Evolutionary conservation across 2,329 filamentous ascomycete genomes (phyloP).

Genomic region (Colletotrichum gigasporum): DNA sequence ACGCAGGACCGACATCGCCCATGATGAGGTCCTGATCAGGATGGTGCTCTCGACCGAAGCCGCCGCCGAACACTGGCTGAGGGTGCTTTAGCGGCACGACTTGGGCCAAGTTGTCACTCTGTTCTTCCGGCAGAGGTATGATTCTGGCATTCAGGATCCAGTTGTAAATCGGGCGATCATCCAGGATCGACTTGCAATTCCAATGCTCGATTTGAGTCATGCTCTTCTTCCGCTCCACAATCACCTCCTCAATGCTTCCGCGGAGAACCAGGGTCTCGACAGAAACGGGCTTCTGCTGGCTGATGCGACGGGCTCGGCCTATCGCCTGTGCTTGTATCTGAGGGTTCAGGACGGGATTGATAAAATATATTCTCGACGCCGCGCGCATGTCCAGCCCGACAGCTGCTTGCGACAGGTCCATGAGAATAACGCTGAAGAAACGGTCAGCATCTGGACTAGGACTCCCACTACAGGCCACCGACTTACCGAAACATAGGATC

Average conservation of each 20-base stretch:
- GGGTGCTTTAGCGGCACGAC: slow-evolving; percentile 56
- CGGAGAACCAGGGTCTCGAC: slow-evolving; percentile 88
- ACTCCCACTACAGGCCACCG: background rate
- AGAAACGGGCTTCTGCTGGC: slow-evolving; percentile 79
- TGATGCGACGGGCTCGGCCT: slow-evolving; percentile 88
- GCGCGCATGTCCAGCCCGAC: slow-evolving; percentile 87
- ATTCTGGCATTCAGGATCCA: slow-evolving; percentile 67
- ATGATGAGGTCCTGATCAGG: slow-evolving; percentile 57
- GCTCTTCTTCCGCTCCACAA: slow-evolving; percentile 75
- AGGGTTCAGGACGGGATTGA: slow-evolving; percentile 87
- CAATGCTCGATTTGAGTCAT: slow-evolving; percentile 77
- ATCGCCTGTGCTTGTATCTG: slow-evolving; percentile 90
- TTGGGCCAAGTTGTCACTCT: slow-evolving; percentile 51
- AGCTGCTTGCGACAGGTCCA: slow-evolving; percentile 91
- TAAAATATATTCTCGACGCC: slow-evolving; percentile 87
- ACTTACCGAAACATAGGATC: slow-evolving; percentile 66
- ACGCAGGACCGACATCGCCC: slow-evolving; percentile 31
- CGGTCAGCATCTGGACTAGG: background rate
- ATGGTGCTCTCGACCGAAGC: slow-evolving; percentile 52
- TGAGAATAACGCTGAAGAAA: slow-evolving; percentile 74
- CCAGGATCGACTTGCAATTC: slow-evolving; percentile 64
- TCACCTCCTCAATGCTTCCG: slow-evolving; percentile 85
- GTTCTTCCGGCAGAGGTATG: slow-evolving; percentile 40
- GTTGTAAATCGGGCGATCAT: slow-evolving; percentile 65
- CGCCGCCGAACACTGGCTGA: slow-evolving; percentile 61